Base-by-base conservation (phyloP, 2,329 filamentous ascomycete genomes). In the Beauveria asiatica region DNA sequence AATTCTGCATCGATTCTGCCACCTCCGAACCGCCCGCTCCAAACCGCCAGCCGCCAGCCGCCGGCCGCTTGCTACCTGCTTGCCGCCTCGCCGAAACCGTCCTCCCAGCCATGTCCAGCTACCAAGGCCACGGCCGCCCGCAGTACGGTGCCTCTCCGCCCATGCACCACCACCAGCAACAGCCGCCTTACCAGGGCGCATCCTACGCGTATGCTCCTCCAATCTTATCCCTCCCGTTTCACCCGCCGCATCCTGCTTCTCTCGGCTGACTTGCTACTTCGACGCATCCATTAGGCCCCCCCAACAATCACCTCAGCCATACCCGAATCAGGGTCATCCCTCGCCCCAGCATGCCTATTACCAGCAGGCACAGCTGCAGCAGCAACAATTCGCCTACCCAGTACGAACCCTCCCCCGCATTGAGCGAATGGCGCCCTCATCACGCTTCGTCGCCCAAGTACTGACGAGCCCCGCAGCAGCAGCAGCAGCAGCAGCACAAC, bases 351-450 rank as follows among this genome's bases (percentile, higher is more conserved):
- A 76, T 65, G 75, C 71, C 63, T 81, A 81, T 63, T 70, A 66
- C 61, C 76, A 78, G 64, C 56, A 59, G 21, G 49, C 77, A 30
- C 80, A 79, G 41, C 78, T 78, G 48, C 78, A 76, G 50, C 81
- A 83, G 66, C 73, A 73, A 11, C 76, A 76, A 57, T 79, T 77
- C 65, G 76, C 74, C 65, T 77, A 78, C 63, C 68, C 72, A 64
- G 72, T 74, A 64, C 57, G 70, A 63, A 49, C 57, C 49, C 27
- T 57, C 49, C 27, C 37, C 59, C 41, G 54, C 41, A 19, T 42
- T 30, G 55, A 19, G 25, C 41, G 23, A 52, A 44, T 30, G 23
- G 23, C 30, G 25, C 46, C 23, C 50, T 55, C 45, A 10, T 16
- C 25, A 27, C 52, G 39, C 19, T 39, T 41, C 25, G 33, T 30